phyloP scores from a whole-genome alignment of 2,329 filamentous ascomycete species.

The Talaromyces sp. region DNA sequence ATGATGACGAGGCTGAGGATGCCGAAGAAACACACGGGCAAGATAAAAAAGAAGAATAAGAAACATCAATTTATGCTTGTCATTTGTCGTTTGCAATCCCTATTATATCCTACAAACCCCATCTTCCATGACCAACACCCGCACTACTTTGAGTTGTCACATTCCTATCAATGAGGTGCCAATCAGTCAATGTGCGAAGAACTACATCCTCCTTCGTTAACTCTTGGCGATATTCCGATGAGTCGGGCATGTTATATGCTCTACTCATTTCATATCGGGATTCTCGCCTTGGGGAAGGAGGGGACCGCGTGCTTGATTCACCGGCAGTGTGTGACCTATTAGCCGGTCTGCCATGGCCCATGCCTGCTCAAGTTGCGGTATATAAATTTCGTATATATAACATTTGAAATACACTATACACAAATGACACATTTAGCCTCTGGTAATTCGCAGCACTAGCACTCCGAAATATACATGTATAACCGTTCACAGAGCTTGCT shows the following conservation, averaged over 20 bases:
- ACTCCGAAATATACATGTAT: not conserved
- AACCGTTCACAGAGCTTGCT: not conserved
- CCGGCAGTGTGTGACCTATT: constrained; percentile 9
- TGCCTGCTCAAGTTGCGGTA: constrained; percentile 25
- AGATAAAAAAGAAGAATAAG: constrained; percentile 8
- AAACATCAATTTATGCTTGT: not conserved
- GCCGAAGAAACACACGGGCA: constrained; percentile 31
- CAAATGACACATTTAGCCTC: not conserved
- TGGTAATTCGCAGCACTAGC: not conserved
- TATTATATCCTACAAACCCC: not conserved
- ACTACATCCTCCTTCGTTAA: constrained; percentile 36
- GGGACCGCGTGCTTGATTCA: constrained; percentile 7
- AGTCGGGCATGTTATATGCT: constrained; percentile 10
- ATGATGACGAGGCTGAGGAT: constrained; percentile 50
- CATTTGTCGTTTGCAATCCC: not conserved
- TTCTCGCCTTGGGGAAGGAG: constrained; percentile 7
- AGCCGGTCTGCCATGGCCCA: constrained; percentile 6
- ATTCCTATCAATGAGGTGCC: constrained; percentile 75
- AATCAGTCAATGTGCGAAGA: constrained; percentile 98
- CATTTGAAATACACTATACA: not conserved
- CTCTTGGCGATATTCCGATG: constrained; percentile 18
- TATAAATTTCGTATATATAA: constrained; percentile 7
- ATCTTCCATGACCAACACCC: constrained; percentile 26
- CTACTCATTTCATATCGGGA: not conserved
- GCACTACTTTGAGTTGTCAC: constrained; percentile 99